Percentiles rank a stretch among this genome's conserved stretches.
These are phyloP conservation scores for Clitoria ternatea DNA, from an alignment of 306 rosid genomes.

Conservation along the genomic window DNA sequence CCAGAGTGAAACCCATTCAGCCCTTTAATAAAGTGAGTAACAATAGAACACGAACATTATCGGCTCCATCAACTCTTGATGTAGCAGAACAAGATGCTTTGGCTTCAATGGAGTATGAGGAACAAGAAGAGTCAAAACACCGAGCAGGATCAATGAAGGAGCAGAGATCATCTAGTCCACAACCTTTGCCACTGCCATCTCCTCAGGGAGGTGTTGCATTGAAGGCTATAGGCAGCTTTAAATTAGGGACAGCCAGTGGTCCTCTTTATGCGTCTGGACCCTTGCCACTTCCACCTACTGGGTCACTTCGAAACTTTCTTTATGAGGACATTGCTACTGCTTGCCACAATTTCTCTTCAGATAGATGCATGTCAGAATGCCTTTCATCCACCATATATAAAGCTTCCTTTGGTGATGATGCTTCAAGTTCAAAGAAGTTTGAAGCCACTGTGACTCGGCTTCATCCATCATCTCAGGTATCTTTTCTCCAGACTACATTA, in stretches of 20 bases:
- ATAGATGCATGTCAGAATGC: conserved; percentile 79
- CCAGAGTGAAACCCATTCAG: conserved; percentile 80
- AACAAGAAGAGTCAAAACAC: conserved; percentile 64
- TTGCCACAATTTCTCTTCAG: conserved; percentile 80
- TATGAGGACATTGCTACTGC: conserved; percentile 79
- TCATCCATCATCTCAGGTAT: conserved; percentile 83
- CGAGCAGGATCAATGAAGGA: conserved; percentile 59
- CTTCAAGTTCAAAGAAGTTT: conserved; percentile 67
- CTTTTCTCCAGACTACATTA: conserved; percentile 1
- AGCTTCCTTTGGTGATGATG: conserved; percentile 89
- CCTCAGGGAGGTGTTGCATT: conserved; percentile 51
- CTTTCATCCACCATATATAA: conserved; percentile 79
- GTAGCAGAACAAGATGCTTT: conserved; percentile 82
- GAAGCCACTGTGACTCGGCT: conserved; percentile 95
- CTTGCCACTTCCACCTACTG: conserved; percentile 84
- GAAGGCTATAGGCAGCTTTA: conserved; percentile 72
- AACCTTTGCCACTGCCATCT: conserved; percentile 97
- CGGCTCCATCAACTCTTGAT: conserved; percentile 95
- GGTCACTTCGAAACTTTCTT: conserved; percentile 55
- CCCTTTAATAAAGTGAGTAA: conserved; percentile 40
- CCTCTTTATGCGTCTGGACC: conserved; percentile 77
- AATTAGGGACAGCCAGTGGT: conserved; percentile 61
- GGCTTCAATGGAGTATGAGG: conserved; percentile 62
- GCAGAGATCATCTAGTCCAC: conserved; percentile 61
- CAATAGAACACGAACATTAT: conserved; percentile 64